Evolutionary conservation across 352 stramenopile genomes (phyloP), one percentile per base, ranked within the genome.

Genomic region (Phytopythium sindhum): DNA sequence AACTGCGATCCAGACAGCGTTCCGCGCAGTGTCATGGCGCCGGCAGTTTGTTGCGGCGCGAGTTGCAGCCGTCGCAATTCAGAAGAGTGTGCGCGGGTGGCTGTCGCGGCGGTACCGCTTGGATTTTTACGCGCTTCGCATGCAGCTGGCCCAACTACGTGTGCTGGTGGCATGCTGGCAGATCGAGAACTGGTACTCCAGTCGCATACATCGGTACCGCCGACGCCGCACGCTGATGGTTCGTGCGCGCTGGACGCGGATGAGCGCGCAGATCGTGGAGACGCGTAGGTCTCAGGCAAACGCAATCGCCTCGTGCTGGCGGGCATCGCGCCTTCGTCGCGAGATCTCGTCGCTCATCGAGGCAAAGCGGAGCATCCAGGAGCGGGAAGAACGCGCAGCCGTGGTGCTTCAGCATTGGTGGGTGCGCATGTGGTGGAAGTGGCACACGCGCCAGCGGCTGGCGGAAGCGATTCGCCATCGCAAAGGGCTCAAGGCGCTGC

Each of bases 161-260:
- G 61, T 75, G 39, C 64, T 81, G 37, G 61, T 66, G 29, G 75
- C 77, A 51, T 84, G 73, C 56, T 88, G 79, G 79, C 60, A 66
- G 29, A 83, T 88, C 51, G 77, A 88, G 53, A 63, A 51, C n/a
- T 88, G 79, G 79, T 86, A 75, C 54, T 56, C 23, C 14, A 63
- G 67, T 9, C 44, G 58, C 21, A 72, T 70, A 64, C 23, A 42
- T 23, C 61, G 59, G 29, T 69, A 73, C 39, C 64, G 64, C 19
- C 69, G 64, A 11, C 74, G 77, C 10, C 65, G 73, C 9, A 31
- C 59, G 14, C 44, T 82, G 21, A n/a, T 71, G 28, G 51, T 66
- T 11, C 68, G 73, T 50, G 59, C 66, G 56, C 64, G 59, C 29
- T 86, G 77, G 77, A 77, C 65, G 15, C 65, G 61, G 52, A 28